Percentiles rank a stretch among this genome's conserved stretches.
These are phyloP conservation scores for Colletotrichum caudatum DNA, from an alignment of 2,329 filamentous ascomycete genomes.

Conservation along the genomic window DNA sequence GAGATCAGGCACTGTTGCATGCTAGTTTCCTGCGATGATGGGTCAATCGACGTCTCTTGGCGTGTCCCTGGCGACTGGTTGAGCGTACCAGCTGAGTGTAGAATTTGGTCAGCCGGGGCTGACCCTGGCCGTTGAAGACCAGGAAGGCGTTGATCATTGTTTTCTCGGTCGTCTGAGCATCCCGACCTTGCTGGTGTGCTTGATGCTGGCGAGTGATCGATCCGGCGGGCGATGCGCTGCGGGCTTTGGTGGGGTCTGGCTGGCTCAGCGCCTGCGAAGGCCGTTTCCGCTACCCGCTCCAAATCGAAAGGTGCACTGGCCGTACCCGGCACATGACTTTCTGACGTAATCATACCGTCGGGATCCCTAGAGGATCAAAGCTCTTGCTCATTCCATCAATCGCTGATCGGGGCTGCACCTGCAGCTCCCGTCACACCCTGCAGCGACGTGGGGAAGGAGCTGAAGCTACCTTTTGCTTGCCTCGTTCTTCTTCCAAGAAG, in stretches of 20 bases:
- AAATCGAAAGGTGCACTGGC: slow-evolving; percentile 27
- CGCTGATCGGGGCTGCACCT: slow-evolving; percentile 6
- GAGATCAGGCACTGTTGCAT: slow-evolving; percentile 97
- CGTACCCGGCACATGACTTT: slow-evolving; percentile 40
- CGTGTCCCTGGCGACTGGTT: neutral
- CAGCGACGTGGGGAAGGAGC: slow-evolving; percentile 39
- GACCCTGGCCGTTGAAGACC: slow-evolving; percentile 98
- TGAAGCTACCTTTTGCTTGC: slow-evolving; percentile 26
- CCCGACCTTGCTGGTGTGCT: slow-evolving; percentile 1
- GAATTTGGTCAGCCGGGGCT: slow-evolving; percentile 97
- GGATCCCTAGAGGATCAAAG: neutral
- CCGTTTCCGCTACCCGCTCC: neutral
- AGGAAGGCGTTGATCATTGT: slow-evolving; percentile 98
- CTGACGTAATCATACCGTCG: slow-evolving; percentile 28
- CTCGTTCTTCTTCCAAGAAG: neutral
- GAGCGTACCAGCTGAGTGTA: slow-evolving; percentile 88
- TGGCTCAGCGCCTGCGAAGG: neutral
- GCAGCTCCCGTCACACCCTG: slow-evolving; percentile 28
- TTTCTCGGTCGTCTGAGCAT: slow-evolving; percentile 44
- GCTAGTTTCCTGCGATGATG: slow-evolving; percentile 80
- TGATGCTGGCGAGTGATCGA: neutral
- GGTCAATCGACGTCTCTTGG: neutral
- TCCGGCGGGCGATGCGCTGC: neutral
- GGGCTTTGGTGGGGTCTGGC: slow-evolving; percentile 30
- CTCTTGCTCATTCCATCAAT: slow-evolving; percentile 9